These are phyloP conservation scores for Staphylotrichum tortipilum DNA, from an alignment of 495 filamentous ascomycete species.

Conservation along the genomic window DNA sequence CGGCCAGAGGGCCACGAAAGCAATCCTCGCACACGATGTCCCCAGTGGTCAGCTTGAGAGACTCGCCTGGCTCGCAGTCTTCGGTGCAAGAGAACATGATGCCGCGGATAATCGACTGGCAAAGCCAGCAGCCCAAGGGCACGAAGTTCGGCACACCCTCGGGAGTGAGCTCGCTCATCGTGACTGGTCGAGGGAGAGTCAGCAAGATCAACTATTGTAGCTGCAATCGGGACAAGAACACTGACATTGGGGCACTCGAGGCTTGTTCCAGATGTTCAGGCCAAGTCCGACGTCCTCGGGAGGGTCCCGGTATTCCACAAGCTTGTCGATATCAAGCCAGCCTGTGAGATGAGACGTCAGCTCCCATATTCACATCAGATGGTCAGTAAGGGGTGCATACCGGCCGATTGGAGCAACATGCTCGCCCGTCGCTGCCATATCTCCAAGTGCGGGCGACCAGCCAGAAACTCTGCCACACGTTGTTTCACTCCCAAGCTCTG, in stretches of 20 bases:
- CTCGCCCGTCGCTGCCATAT: too few species aligned
- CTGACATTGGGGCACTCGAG: conserved; percentile 19
- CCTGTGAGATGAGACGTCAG: too few species aligned
- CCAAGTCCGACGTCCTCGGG: conserved; percentile 2
- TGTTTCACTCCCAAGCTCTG: too few species aligned
- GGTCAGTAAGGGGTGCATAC: too few species aligned
- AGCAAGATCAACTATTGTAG: conserved; percentile 8
- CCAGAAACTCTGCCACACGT: too few species aligned
- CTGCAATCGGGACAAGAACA: background rate
- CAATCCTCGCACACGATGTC: conserved; percentile 21
- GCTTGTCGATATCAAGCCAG: conserved; percentile 34
- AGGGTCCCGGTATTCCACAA: conserved; percentile 27
- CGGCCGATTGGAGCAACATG: background rate
- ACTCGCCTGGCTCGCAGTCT: background rate
- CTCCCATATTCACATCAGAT: conserved; percentile 13
- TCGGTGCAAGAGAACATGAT: conserved; percentile 22
- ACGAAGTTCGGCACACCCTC: conserved; percentile 11
- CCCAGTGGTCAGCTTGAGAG: too few species aligned
- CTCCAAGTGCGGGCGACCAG: too few species aligned
- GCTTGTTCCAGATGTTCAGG: conserved; percentile 21
- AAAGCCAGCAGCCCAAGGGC: conserved; percentile 10
- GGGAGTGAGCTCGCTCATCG: too few species aligned
- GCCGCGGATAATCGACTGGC: conserved; percentile 19
- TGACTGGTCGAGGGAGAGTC: too few species aligned
- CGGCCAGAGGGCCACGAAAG: background rate